These are phyloP conservation scores for Geranomyces michiganensis DNA, from an alignment of 192 early-diverging fungal genomes.

Conservation along the genomic window DNA sequence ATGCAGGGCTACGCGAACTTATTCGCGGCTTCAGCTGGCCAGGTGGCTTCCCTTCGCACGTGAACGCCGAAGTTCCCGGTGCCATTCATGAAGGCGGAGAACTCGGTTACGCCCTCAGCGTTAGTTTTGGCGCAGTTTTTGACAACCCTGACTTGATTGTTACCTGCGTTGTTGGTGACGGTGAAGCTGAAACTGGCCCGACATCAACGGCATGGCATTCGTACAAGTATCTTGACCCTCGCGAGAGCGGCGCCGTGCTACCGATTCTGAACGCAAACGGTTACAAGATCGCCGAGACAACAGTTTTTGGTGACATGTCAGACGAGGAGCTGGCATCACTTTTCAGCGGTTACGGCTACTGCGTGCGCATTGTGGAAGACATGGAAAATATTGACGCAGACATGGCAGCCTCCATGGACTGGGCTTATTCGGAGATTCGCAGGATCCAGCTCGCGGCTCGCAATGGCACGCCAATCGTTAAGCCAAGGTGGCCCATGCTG, in stretches of 20 bases:
- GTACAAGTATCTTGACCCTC: constrained; percentile 48
- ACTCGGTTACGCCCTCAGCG: constrained; percentile 47
- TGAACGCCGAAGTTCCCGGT: constrained; percentile 47
- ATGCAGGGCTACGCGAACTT: constrained; percentile 32
- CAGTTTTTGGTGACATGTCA: constrained; percentile 49
- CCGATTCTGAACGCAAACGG: constrained; percentile 49
- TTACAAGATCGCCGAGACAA: constrained; percentile 49
- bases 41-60: constrained; percentile 49
- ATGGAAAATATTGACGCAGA: constrained; percentile 41
- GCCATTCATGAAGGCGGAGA: constrained; percentile 54
- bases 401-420: constrained; percentile 49
- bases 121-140: constrained; percentile 51
- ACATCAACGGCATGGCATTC: constrained; percentile 49
- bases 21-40: constrained; percentile 48
- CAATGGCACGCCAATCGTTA: constrained; percentile 38
- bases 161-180: constrained; percentile 51
- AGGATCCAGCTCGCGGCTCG: constrained; percentile 45
- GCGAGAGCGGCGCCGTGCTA: constrained; percentile 42
- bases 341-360: constrained; percentile 51
- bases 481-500: constrained; percentile 51
- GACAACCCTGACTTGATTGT: constrained; percentile 53
- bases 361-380: constrained; percentile 44
- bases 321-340: constrained; percentile 40
- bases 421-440: constrained; percentile 44
- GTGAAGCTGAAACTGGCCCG: constrained; percentile 6